Conservation (phyloP, 352 stramenopile genomes). For the Phytophthora melonis region DNA sequence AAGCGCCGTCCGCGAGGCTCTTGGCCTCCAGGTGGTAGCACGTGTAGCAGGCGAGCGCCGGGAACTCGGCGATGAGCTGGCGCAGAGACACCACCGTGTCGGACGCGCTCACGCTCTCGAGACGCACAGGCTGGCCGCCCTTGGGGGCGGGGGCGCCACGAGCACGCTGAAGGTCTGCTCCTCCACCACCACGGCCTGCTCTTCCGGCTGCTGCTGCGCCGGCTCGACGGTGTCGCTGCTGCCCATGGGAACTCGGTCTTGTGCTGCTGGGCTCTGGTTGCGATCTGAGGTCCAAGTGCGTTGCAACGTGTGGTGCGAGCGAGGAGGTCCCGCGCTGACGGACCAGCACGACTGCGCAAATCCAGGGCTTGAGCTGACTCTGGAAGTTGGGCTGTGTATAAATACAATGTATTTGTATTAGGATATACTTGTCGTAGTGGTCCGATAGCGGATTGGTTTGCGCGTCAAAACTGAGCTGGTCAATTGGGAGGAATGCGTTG, state of each 20-base stretch:
- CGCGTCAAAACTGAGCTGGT: conserved; percentile 26
- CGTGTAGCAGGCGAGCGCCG: conserved; percentile 84
- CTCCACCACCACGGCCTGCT: conserved; percentile 26
- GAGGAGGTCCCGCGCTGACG: not conserved
- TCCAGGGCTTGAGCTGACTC: not conserved
- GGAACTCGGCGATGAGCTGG: conserved; percentile 87
- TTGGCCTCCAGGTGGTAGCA: conserved; percentile 86
- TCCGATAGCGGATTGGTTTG: not conserved
- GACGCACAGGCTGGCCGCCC: conserved; percentile 46
- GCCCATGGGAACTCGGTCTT: conserved; percentile 36
- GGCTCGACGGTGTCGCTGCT: conserved; percentile 42
- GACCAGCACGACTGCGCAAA: not conserved
- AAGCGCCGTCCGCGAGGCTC: conserved; percentile 33
- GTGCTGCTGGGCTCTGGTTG: conserved; percentile 16
- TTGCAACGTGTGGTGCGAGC: conserved; percentile 41
- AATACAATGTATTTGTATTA: not conserved
- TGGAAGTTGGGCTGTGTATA: too few relatives aligned
- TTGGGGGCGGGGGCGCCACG: conserved; percentile 52
- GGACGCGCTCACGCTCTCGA: conserved; percentile 76
- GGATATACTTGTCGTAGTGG: too few relatives aligned
- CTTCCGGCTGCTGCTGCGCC: conserved; percentile 29
- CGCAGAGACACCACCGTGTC: conserved; percentile 87
- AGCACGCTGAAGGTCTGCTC: conserved; percentile 66
- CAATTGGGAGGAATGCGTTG: not conserved
- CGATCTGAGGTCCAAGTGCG: conserved; percentile 35